phyloP scores from a whole-genome alignment of 192 early-diverging fungal genomes.

The Entomortierella beljakovae region DNA sequence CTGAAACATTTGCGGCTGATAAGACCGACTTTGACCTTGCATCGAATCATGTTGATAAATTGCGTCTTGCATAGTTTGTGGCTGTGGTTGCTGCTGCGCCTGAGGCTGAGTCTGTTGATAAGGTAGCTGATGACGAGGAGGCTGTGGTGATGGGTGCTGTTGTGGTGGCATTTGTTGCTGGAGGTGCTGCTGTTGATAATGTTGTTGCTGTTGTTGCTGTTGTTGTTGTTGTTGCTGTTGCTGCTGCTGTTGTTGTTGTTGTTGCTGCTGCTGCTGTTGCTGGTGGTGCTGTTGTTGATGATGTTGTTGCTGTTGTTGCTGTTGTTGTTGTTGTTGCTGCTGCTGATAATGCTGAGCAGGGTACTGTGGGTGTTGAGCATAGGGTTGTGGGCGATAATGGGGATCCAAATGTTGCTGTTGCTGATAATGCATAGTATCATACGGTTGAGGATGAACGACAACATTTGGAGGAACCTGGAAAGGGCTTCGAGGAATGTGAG shows the following conservation, averaged over 20 bases:
- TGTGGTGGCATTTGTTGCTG: slow-evolving; percentile 9
- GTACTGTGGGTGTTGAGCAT: slow-evolving; percentile 27
- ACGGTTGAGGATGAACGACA: slow-evolving; percentile 42
- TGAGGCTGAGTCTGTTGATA: slow-evolving; percentile 16
- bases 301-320: slow-evolving; percentile 22
- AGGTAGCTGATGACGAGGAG: slow-evolving; percentile 25
- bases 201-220: slow-evolving; percentile 25
- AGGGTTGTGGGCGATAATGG: slow-evolving; percentile 28
- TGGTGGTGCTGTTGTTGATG: slow-evolving; percentile 19
- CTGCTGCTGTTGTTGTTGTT: slow-evolving; percentile 22
- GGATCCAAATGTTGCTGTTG: slow-evolving; percentile 29
- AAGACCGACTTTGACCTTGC: slow-evolving; percentile 11
- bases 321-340: slow-evolving; percentile 28
- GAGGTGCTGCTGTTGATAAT: slow-evolving; percentile 6
- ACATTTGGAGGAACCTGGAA: slow-evolving; percentile 47
- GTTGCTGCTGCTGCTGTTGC: slow-evolving; percentile 15
- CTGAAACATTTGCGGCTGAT: slow-evolving; percentile 15
- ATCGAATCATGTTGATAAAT: slow-evolving; percentile 22
- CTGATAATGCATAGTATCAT: slow-evolving; percentile 32
- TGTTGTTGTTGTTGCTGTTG: slow-evolving; percentile 18
- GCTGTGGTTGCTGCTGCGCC: slow-evolving; percentile 39
- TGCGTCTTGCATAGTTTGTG: slow-evolving; percentile 14
- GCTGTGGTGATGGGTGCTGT: slow-evolving; percentile 34
- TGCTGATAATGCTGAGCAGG: slow-evolving; percentile 33
- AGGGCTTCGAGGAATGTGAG: slow-evolving; percentile 43